Evolutionary conservation across 2,329 filamentous ascomycete genomes (phyloP), one percentile per base, ranked within the genome.

Genomic region (Lecanicillium sp.): DNA sequence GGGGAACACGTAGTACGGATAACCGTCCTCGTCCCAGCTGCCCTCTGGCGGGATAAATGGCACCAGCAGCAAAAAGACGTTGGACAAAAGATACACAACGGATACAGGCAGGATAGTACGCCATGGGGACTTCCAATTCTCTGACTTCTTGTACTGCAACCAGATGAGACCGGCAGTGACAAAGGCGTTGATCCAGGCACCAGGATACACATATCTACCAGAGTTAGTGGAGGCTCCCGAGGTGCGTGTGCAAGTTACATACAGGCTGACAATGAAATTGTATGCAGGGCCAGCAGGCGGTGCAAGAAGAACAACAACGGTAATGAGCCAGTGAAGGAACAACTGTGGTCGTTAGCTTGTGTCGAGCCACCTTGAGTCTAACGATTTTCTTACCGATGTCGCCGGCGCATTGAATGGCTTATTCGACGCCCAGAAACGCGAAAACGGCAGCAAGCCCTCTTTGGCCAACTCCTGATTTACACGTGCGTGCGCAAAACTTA

Each of bases 281-380:
- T 84, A 84, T 0, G 80, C 79, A 13, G 79, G 71, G 0, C 80
- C 81, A 0, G 79, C 73, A 0, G 81, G 81, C 2, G 80, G 80
- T 0, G 78, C 80, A 4, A 84, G 56, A 22, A 86, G 69, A 11
- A 84, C 69, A 32, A 85, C 69, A 41, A 81, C 65, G 0, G 78
- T 81, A 3, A 83, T 68, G 13, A 80, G 50, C 71, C 77, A 84
- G 54, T 84, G 80, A 15, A 84, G 65, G 47, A 84, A 74, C 8
- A 79, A 59, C 55, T 70, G 17, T 30, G 17, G 31, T 6, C 27
- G 12, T 31, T 18, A 39, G 34, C 29, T 25, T 25, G 6, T 11
- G 11, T 25, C 7, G n/a, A 32, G 13, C 13, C 9, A 17, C 25
- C 5, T 17, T 17, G 12, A n/a, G 15, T 11, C 5, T 10, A 17